Conservation (phyloP, 805 yeast species). For the Cyberlindnera bimundalis region DNA sequence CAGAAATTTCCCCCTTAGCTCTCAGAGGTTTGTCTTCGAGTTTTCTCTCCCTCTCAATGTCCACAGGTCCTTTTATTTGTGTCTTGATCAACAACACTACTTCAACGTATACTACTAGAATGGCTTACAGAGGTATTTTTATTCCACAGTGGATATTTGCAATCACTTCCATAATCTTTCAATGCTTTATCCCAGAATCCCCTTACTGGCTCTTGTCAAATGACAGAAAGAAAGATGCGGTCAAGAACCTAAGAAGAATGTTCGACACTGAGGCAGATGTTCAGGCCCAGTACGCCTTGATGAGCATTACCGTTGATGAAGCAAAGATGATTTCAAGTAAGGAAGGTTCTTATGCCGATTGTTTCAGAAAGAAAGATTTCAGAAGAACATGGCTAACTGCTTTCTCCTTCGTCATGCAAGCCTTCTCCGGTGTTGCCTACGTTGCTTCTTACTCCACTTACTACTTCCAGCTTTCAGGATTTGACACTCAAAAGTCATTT, state of each 20-base stretch:
- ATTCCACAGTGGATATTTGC: slow-evolving; percentile 21
- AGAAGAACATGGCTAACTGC: slow-evolving; percentile 39
- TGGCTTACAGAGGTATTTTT: slow-evolving; percentile 37
- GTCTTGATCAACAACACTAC: slow-evolving; percentile 28
- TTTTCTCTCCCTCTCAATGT: slow-evolving; percentile 33
- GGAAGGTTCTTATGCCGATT: slow-evolving; percentile 34
- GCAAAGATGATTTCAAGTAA: slow-evolving; percentile 26
- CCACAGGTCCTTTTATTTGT: slow-evolving; percentile 37
- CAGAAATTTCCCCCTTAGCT: slow-evolving; percentile 40
- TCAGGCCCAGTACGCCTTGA: slow-evolving; percentile 30
- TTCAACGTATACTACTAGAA: slow-evolving; percentile 17
- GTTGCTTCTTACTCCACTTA: slow-evolving; percentile 45
- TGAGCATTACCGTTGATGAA: slow-evolving; percentile 31
- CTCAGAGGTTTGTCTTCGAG: slow-evolving; percentile 37
- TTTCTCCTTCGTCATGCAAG: slow-evolving; percentile 38
- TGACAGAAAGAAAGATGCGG: slow-evolving; percentile 33
- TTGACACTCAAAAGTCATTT: slow-evolving; percentile 39
- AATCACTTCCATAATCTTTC: slow-evolving; percentile 24
- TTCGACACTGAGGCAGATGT: slow-evolving; percentile 16
- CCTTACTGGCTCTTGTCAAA: slow-evolving; percentile 39
- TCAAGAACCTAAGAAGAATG: slow-evolving; percentile 27
- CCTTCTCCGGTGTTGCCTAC: slow-evolving; percentile 44
- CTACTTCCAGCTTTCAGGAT: slow-evolving; percentile 45
- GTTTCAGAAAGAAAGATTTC: slow-evolving; percentile 40
- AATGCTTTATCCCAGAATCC: slow-evolving; percentile 39